Evolutionary conservation across 1,139 yeast species (phyloP), one percentile per base, ranked within the genome.

Genomic region (Pichia sp.): DNA sequence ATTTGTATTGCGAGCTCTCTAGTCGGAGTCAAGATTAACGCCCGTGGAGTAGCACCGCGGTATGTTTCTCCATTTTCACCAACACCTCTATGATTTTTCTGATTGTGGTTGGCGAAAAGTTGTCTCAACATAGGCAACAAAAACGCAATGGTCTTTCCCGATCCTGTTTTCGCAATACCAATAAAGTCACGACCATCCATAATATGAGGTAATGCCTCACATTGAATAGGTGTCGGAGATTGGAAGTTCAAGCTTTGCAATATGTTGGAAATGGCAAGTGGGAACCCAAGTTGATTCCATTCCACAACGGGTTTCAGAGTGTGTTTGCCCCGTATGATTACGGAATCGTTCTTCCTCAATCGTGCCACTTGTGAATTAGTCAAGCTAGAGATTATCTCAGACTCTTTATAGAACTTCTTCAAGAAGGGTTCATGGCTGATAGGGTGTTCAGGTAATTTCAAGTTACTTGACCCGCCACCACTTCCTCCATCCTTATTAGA

Each of bases 131-230:
- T 60, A 0, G 98, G 97, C 10, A 93, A 56, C 9, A 87, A 64
- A 58, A 85, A 93, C 2, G 96, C 82, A 51, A 91, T 67, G 0
- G 98, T 93, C 54, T 91, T 91, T 2, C 98, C 98, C 3, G 96
- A 85, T 0, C 99, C 98, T 0, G 99, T 91, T 48, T 87, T 86
- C 0, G 98, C 97, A 22, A 91, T 82, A 6, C 96, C 97, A 35
- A 93, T 81, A 5, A 91, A 74, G 62, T 93, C 97, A 39, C 84
- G 60, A 0, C 98, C 97, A 5, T 81, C 68, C 91, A 91, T 81
- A 14, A 87, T 75, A 0, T 88, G 82, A 0, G 99, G 98, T 14
- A 88, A 67, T 0, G 96, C 88, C 53, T 88, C 96, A 0, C 88
- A 69, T 56, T 93, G 99, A 40, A 93, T 86, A 0, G 96, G 74